Percentiles rank a stretch among this genome's conserved stretches.
Evolutionary conservation across 179 eudicot genomes (phyloP).

Genomic region (Spinacia oleracea): DNA sequence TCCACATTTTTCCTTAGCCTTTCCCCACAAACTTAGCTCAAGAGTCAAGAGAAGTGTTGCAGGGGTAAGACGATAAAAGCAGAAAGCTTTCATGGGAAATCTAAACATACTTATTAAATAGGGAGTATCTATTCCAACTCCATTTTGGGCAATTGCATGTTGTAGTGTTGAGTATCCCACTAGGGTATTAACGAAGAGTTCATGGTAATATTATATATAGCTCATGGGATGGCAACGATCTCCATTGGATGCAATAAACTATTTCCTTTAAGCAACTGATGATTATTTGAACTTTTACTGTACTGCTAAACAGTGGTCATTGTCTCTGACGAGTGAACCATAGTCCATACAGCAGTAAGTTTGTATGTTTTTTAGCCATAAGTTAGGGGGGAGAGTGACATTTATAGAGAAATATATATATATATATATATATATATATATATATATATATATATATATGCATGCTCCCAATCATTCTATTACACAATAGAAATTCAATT

Average conservation of each 20-base stretch:
- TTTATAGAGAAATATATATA: background rate
- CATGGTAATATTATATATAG: background rate
- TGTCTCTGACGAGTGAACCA: background rate
- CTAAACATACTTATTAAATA: too few species aligned
- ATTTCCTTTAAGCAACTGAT: background rate
- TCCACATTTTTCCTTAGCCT: background rate
- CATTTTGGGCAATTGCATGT: background rate
- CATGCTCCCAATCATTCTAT: background rate
- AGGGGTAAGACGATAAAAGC: background rate
- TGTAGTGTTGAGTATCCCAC: background rate
- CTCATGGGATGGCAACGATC: background rate
- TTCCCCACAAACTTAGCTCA: background rate
- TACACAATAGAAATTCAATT: background rate
- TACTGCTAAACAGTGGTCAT: background rate
- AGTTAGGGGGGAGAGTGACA: background rate
- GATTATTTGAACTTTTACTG: too few species aligned
- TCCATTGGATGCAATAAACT: too few species aligned
- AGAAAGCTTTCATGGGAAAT: background rate
- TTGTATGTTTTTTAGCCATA: background rate
- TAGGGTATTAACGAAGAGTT: background rate
- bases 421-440: too few species aligned
- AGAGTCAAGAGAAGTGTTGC: background rate
- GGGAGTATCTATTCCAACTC: background rate
- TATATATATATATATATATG: background rate
- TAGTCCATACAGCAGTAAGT: background rate